Evolutionary conservation across 495 filamentous ascomycete species (phyloP).

Genomic region (Aspergillus affinis): DNA sequence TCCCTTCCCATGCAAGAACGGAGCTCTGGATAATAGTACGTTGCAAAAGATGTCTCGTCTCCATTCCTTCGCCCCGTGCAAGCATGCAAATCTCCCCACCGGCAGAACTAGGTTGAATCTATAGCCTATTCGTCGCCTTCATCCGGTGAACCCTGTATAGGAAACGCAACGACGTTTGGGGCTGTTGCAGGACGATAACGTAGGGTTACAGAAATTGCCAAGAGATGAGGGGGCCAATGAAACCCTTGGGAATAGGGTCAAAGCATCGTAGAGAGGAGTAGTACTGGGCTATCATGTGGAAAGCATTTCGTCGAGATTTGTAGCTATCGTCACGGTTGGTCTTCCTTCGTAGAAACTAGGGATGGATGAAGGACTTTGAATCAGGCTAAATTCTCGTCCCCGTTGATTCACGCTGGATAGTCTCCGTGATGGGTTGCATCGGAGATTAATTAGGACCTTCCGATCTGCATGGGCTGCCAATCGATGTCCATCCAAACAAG

Average conservation of each 20-base stretch:
- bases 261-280: too few relatives aligned
- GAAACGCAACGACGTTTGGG: too few relatives aligned
- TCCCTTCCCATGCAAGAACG: conserved; percentile 5
- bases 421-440: not conserved
- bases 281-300: too few relatives aligned
- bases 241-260: too few relatives aligned
- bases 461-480: not conserved
- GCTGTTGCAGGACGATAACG: too few relatives aligned
- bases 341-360: not conserved
- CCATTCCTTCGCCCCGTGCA: too few relatives aligned
- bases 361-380: not conserved
- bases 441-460: not conserved
- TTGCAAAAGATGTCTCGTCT: too few relatives aligned
- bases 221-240: too few relatives aligned
- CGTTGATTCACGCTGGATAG: conserved; percentile 4
- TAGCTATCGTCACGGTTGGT: not conserved
- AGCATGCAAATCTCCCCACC: not conserved
- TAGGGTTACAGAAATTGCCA: too few relatives aligned
- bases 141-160: too few relatives aligned
- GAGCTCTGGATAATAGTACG: not conserved
- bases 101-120: not conserved
- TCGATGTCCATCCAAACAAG: not conserved
- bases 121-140: not conserved
- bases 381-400: conserved; percentile 1
- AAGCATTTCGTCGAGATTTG: too few relatives aligned